These are phyloP conservation scores for Globisporangium viniferum DNA, from an alignment of 352 stramenopile genomes.

Conservation along the genomic window DNA sequence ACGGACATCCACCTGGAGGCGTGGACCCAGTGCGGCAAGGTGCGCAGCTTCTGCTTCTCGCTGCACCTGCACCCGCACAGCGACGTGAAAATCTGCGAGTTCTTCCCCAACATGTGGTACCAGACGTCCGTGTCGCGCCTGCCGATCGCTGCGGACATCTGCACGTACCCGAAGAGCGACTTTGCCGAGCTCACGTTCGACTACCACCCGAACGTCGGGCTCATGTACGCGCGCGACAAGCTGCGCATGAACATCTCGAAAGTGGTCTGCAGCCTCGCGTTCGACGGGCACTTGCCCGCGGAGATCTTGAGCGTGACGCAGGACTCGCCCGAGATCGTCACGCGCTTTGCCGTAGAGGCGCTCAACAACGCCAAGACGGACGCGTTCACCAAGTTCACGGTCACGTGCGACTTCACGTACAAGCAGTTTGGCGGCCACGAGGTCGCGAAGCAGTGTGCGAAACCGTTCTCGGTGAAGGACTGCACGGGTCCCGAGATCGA, in stretches of 20 bases:
- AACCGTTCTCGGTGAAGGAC: constrained; percentile 51
- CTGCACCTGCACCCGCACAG: constrained; percentile 51
- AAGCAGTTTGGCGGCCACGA: constrained; percentile 20
- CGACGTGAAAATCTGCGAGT: constrained; percentile 42
- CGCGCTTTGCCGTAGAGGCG: constrained; percentile 55
- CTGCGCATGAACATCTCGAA: constrained; percentile 38
- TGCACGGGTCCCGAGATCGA: constrained; percentile 58
- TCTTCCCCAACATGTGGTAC: constrained; percentile 71
- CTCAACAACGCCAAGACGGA: constrained; percentile 37
- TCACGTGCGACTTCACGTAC: constrained; percentile 62
- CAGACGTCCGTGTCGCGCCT: constrained; percentile 38
- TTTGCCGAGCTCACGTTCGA: constrained; percentile 69
- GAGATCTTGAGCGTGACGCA: constrained; percentile 34
- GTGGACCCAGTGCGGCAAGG: constrained; percentile 56
- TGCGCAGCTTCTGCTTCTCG: constrained; percentile 42
- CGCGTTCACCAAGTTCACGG: constrained; percentile 34
- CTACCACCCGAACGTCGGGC: constrained; percentile 44
- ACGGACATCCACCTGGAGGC: constrained; percentile 54
- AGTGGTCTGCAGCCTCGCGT: constrained; percentile 37
- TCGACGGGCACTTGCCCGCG: constrained; percentile 24
- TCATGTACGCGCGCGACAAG: constrained; percentile 33
- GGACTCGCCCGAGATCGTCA: constrained; percentile 40
- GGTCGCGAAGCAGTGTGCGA: constrained; percentile 31
- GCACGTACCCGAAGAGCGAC: constrained; percentile 52
- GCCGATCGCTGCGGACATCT: constrained; percentile 32